Evolutionary conservation across 2,329 filamentous ascomycete genomes (phyloP).

Genomic region (Aureobasidium vineae): DNA sequence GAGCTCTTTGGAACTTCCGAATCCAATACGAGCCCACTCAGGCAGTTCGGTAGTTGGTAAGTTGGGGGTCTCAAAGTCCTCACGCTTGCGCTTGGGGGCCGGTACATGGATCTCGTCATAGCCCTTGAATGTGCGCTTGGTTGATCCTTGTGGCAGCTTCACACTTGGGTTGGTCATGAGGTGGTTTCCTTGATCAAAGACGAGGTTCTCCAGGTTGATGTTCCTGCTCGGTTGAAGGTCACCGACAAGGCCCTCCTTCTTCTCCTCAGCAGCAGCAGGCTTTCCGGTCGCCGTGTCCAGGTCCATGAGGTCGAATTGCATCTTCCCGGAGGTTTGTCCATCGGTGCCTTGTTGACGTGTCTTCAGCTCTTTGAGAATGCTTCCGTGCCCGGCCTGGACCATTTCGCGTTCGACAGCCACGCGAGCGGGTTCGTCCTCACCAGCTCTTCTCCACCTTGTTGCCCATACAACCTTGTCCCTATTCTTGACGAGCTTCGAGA

Average conservation of each 20-base stretch:
- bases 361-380: constrained; percentile 83
- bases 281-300: constrained; percentile 54
- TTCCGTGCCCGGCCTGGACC: constrained; percentile 78
- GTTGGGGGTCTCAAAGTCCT: constrained; percentile 70
- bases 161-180: constrained; percentile 99
- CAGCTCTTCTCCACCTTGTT: constrained; percentile 78
- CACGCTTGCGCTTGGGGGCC: constrained; percentile 80
- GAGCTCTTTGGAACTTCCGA: constrained; percentile 79
- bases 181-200: constrained; percentile 98
- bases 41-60: constrained; percentile 86
- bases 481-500: constrained; percentile 87
- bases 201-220: constrained; percentile 91
- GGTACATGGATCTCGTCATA: constrained; percentile 99
- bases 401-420: constrained; percentile 84
- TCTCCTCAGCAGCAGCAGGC: constrained; percentile 47
- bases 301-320: constrained; percentile 83
- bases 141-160: constrained; percentile 87
- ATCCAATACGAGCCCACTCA: constrained; percentile 85
- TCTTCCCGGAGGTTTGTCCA: constrained; percentile 64
- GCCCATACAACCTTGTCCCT: constrained; percentile 95
- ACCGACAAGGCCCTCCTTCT: constrained; percentile 69
- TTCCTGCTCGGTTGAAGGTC: constrained; percentile 81
- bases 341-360: constrained; percentile 64
- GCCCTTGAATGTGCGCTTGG: constrained; percentile 92
- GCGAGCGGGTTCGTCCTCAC: constrained; percentile 70